Percentiles rank a stretch among this genome's conserved stretches.
Evolutionary conservation across 129 eudicot species (phyloP).

Genomic region (Chrysanthemum makinoi): DNA sequence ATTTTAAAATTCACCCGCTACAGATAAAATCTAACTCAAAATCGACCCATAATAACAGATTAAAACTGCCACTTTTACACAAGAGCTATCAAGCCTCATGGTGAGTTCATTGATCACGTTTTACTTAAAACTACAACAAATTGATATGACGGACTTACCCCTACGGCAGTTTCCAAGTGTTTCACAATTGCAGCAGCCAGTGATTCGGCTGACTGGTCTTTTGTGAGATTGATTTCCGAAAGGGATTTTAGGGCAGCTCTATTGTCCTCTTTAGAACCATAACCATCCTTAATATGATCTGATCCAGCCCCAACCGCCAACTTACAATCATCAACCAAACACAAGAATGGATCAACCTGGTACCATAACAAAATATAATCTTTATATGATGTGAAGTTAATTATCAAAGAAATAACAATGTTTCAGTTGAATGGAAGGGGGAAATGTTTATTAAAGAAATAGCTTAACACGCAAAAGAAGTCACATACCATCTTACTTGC

Average conservation of each 20-base stretch:
- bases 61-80: neutral
- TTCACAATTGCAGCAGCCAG: constrained; percentile 55
- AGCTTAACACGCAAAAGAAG: neutral
- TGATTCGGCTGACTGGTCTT: constrained; percentile 58
- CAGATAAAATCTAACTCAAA: too few species aligned
- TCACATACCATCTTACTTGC: constrained; percentile 42
- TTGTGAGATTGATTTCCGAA: constrained; percentile 38
- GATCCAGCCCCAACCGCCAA: constrained; percentile 38
- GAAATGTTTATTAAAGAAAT: neutral
- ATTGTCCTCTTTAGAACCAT: constrained; percentile 70
- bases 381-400: too few species aligned
- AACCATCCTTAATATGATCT: constrained; percentile 28
- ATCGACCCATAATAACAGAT: neutral
- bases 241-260: constrained; percentile 57
- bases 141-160: constrained; percentile 38
- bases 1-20: too few species aligned
- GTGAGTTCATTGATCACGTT: neutral
- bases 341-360: constrained; percentile 78
- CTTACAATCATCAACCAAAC: constrained; percentile 75
- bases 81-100: neutral
- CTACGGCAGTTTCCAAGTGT: constrained; percentile 39
- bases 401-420: neutral
- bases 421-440: constrained; percentile 7
- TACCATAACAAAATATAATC: constrained; percentile 23
- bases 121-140: neutral